A percentile compares a stretch with the other conserved stretches of the same genome.
phyloP scores from a whole-genome alignment of 805 yeast genomes.

The Vanderwaltozyma tropicalis region DNA sequence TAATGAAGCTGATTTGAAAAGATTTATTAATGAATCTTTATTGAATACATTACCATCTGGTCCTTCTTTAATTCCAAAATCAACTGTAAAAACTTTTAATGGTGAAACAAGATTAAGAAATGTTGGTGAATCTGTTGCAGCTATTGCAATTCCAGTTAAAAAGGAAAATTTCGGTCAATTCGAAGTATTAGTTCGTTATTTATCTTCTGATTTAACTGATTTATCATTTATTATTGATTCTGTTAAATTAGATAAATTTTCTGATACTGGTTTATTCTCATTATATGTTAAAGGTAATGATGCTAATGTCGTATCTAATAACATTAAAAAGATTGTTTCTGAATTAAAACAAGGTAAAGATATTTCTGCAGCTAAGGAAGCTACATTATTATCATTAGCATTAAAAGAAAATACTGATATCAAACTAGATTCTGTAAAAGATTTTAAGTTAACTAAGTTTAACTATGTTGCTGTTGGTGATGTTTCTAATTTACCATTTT shows the following conservation, averaged over 20 bases:
- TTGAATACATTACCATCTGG: constrained; percentile 51
- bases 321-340: constrained; percentile 51
- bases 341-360: constrained; percentile 43
- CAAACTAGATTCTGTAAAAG: constrained; percentile 31
- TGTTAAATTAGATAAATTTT: constrained; percentile 50
- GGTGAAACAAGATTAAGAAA: constrained; percentile 61
- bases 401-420: constrained; percentile 22
- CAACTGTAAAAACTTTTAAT: constrained; percentile 39
- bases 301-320: constrained; percentile 47
- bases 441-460: constrained; percentile 47
- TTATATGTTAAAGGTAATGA: constrained; percentile 51
- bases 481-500: constrained; percentile 73
- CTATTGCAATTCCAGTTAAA: constrained; percentile 70
- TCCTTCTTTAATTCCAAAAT: constrained; percentile 32
- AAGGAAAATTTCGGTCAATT: constrained; percentile 52
- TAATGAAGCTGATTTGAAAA: constrained; percentile 53
- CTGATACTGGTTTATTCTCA: constrained; percentile 74
- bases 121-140: constrained; percentile 55
- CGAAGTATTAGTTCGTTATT: constrained; percentile 60
- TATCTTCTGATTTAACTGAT: constrained; percentile 49
- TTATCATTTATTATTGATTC: constrained; percentile 42
- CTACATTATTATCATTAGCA: constrained; percentile 36
- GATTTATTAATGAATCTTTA: constrained; percentile 59
- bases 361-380: constrained; percentile 49
- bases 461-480: constrained; percentile 88